Base-by-base conservation (phyloP, 2,329 filamentous ascomycete genomes). In the Colletotrichum neosansevieriae region DNA sequence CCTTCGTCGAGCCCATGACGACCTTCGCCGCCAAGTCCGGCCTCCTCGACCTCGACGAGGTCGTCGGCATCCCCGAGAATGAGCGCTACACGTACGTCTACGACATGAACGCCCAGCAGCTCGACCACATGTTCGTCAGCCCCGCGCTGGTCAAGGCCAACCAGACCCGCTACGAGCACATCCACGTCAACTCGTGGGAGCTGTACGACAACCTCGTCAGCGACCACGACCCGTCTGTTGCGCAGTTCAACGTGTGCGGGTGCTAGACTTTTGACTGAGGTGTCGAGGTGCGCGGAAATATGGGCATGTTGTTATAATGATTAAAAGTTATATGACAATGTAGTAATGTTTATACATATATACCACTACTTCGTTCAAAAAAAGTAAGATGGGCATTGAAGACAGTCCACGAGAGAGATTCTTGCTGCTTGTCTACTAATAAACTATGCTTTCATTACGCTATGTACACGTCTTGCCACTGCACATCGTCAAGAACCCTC, bases 81-180 rank as follows among this genome's bases (percentile, higher is more conserved):
- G 91, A 93, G 81, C 81, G 91, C 10, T 93, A 93, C 77, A 91
- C 89, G 1, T 93, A 93, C 76, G 79, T 91, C 1, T 93, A 86
- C 70, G 90, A 91, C 71, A 87, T 86, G 84, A 92, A 91, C 78
- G 85, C 86, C 67, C 88, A 93, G 80, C 85, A 90, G 74, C 81
- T 93, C 17, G 91, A 93, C 77, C 91, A 93, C 79, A 88, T 91
- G 79, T 92, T 86, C 72, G 84, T 92, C 64, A 91, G 88, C 74
- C 80, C 84, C 29, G 81, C 81, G 57, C 74, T 91, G 67, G 80
- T 79, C 29, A 75, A 75, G 32, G 74, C 77, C 4, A 75, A 75
- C 40, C 44, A 45, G 12, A 78, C 83, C 15, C 77, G 81, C 73
- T 88, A 88, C 71, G 88, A 92, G 82, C 90, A 93, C 77, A 74